Percentiles rank a stretch among this genome's conserved stretches.
Conservation (phyloP, 2,329 filamentous ascomycete species). For the Alternaria alternata region DNA sequence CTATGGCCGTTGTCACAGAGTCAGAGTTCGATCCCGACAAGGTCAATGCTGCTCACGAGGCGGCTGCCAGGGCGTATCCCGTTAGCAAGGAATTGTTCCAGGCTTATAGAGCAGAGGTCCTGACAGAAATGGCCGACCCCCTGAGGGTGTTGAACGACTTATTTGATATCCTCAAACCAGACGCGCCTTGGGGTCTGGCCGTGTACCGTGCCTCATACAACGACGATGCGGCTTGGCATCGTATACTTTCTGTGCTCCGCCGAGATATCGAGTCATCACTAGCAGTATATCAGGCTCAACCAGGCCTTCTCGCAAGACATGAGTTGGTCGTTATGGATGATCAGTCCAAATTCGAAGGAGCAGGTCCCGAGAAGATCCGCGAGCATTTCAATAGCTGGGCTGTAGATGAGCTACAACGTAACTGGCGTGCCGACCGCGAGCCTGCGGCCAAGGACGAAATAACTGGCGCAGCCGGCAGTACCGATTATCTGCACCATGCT, state of each 20-base stretch:
- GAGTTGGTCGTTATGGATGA: slow-evolving; percentile 1
- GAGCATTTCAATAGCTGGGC: slow-evolving; percentile 4
- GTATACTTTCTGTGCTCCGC: slow-evolving; percentile 3
- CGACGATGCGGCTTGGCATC: slow-evolving; percentile 8
- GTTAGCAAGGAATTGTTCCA: neutral
- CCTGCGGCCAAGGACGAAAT: neutral
- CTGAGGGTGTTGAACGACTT: neutral
- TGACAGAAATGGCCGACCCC: neutral
- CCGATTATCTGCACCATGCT: neutral
- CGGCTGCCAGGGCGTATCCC: slow-evolving; percentile 4
- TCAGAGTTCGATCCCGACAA: slow-evolving; percentile 3
- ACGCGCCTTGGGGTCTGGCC: slow-evolving; percentile 5
- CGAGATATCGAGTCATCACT: neutral
- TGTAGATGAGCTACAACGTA: slow-evolving; percentile 6
- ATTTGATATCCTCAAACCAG: neutral
- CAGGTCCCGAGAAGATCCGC: slow-evolving; percentile 2
- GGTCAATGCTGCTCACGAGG: slow-evolving; percentile 1
- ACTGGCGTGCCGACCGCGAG: slow-evolving; percentile 3
- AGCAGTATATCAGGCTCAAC: neutral
- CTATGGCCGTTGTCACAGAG: neutral
- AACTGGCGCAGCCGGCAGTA: slow-evolving; percentile 1
- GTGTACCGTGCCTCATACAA: slow-evolving; percentile 8
- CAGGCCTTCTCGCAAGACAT: slow-evolving; percentile 1
- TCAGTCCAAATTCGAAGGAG: slow-evolving; percentile 1
- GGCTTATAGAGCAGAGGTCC: neutral